Conservation (phyloP, 176 grass and related monocot species). For the Oryza officinalis region DNA sequence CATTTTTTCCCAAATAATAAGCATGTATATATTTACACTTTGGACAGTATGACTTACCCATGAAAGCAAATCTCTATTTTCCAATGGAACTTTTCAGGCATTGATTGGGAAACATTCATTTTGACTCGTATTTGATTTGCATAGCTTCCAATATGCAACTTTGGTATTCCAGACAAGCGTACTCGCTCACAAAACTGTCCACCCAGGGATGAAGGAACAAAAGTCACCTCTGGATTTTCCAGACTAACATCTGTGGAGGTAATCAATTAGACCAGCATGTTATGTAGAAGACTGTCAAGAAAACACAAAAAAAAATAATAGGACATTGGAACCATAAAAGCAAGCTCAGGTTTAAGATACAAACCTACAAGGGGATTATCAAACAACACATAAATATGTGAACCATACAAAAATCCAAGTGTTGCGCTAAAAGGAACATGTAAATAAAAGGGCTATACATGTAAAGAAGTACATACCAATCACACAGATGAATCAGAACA, state of each 20-base stretch:
- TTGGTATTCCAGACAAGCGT: constrained; percentile 62
- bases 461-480: background rate
- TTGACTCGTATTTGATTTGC: constrained; percentile 53
- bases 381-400: background rate
- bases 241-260: constrained; percentile 62
- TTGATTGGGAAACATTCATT: constrained; percentile 67
- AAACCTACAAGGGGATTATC: background rate
- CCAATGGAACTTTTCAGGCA: constrained; percentile 65
- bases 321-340: background rate
- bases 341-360: background rate
- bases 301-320: background rate
- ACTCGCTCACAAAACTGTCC: constrained; percentile 71
- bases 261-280: background rate
- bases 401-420: background rate
- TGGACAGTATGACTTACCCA: constrained; percentile 55
- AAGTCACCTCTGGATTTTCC: constrained; percentile 57
- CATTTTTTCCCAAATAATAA: constrained; percentile 5
- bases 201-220: constrained; percentile 43
- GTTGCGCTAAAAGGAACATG: background rate
- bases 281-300: background rate
- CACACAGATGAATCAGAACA: background rate
- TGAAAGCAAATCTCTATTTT: constrained; percentile 86
- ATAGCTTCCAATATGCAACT: constrained; percentile 64
- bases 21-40: background rate
- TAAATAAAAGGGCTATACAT: background rate